Base-by-base conservation (phyloP, 768 basidiomycete genomes). In the Boletus vinaceobasis region DNA sequence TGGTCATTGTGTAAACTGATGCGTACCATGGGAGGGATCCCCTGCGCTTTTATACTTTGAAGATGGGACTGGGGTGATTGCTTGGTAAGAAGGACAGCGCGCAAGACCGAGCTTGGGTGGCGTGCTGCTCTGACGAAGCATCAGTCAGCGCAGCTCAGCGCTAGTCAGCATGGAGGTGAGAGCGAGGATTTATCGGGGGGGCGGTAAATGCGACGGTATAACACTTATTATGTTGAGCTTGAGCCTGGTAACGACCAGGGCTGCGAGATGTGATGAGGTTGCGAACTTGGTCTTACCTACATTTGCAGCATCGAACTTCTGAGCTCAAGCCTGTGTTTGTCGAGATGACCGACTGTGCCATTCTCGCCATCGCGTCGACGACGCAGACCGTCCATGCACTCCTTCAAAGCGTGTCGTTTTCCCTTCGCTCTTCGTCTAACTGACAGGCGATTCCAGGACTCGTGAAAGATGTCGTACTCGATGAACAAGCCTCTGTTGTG, bases 401-500 rank as follows among this genome's bases (percentile, higher is more conserved):
- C 27, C 56, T 72, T n/a, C 57, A 59, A 60, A 61, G 70, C 50
- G 64, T n/a, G 64, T 55, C 11, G 36, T 53, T 51, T 36, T 3
- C 23, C 33, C 19, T 40, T n/a, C 11, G n/a, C 17, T 21, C 31
- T 37, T 54, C 23, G 57, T 43, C 46, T 29, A 47, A 37, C 66
- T 69, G 55, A 69, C 59, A 10, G 44, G 27, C 47, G n/a, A 43
- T 52, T 14, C 33, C 48, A 71, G 67, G 48, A 51, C 61, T 72
- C 48, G 60, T 54, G 29, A 60, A 57, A 32, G 57, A 60, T 9
- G 53, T 47, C 54, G 58, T 51, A 35, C 40, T 57, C 46, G 61
- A 60, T 26, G 64, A 66, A 26, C 56, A 59, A 11, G 29, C 56
- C 23, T 46, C 58, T 1, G 57, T 46, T 27, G 70, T 88, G 32